Conservation (phyloP, 2,329 filamentous ascomycete species). For the Aspergillus persii region DNA sequence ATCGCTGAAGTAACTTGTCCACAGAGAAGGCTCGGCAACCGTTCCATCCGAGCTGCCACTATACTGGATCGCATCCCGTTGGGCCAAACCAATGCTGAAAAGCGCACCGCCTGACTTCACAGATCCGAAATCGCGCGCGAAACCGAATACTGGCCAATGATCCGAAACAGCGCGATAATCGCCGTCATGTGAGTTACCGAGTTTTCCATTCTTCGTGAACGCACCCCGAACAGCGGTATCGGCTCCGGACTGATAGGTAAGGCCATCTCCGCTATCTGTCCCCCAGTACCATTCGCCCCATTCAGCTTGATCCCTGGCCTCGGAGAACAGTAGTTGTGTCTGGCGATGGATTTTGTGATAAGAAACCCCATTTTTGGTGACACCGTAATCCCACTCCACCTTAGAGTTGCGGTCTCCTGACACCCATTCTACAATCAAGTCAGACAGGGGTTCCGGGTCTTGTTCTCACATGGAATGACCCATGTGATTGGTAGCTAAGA, state of each 20-base stretch:
- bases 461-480: background rate
- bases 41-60: conserved; percentile 39
- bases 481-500: background rate
- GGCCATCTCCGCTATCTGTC: conserved; percentile 40
- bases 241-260: conserved; percentile 49
- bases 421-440: conserved; percentile 60
- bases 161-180: conserved; percentile 51
- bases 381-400: conserved; percentile 62
- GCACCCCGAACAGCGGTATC: conserved; percentile 48
- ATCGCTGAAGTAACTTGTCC: conserved; percentile 49
- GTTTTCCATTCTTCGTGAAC: conserved; percentile 45
- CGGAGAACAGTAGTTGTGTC: conserved; percentile 47
- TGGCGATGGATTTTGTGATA: conserved; percentile 60
- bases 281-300: conserved; percentile 57
- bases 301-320: conserved; percentile 49
- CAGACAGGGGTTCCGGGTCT: conserved; percentile 6
- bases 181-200: conserved; percentile 48
- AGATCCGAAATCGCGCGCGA: conserved; percentile 50
- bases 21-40: conserved; percentile 45
- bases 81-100: conserved; percentile 52
- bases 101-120: conserved; percentile 43
- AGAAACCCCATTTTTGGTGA: conserved; percentile 51
- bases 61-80: conserved; percentile 52
- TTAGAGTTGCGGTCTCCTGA: conserved; percentile 58
- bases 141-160: conserved; percentile 54